These are phyloP conservation scores for Rhododendron vialii DNA, from an alignment of 148 eudicot genomes.

Conservation along the genomic window DNA sequence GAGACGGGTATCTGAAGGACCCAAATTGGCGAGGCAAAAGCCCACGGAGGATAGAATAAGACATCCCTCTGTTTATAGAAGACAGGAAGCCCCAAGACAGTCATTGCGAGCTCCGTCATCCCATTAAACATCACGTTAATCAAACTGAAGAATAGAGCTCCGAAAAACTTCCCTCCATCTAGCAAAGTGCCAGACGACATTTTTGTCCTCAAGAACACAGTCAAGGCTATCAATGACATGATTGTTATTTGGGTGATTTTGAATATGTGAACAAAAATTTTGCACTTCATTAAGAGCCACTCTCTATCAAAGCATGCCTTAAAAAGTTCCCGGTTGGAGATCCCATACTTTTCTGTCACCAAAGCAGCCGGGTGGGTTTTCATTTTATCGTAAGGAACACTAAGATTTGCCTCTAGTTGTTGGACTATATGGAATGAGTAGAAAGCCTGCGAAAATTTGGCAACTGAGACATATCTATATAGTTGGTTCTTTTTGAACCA, in stretches of 20 bases:
- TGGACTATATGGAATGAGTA: slow-evolving; percentile 26
- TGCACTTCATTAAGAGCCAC: slow-evolving; percentile 62
- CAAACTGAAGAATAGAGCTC: slow-evolving; percentile 47
- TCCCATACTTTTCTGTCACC: slow-evolving; percentile 49
- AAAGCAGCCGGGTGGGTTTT: slow-evolving; percentile 41
- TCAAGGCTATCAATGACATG: slow-evolving; percentile 45
- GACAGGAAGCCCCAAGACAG: slow-evolving; percentile 31
- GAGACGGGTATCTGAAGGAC: slow-evolving; percentile 40
- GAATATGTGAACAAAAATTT: slow-evolving; percentile 52
- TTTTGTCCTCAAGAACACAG: slow-evolving; percentile 40
- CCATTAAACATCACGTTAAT: slow-evolving; percentile 46
- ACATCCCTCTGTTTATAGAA: slow-evolving; percentile 40
- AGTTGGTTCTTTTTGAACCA: too few species aligned
- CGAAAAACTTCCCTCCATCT: slow-evolving; percentile 36
- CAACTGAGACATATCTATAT: slow-evolving; percentile 27
- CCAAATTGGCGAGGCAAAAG: slow-evolving; percentile 48
- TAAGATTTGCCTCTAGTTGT: slow-evolving; percentile 18
- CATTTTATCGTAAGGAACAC: slow-evolving; percentile 33
- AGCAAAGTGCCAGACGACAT: slow-evolving; percentile 23
- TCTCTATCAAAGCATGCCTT: slow-evolving; percentile 60
- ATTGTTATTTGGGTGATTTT: slow-evolving; percentile 48
- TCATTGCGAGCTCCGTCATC: slow-evolving; percentile 33
- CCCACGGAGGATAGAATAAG: slow-evolving; percentile 41
- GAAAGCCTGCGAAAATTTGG: slow-evolving; percentile 25
- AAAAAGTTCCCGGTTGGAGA: slow-evolving; percentile 45